Evolutionary conservation across 176 grass and related monocot species (phyloP), one percentile per base, ranked within the genome.

Genomic region (Eremochloa ophiuroides): DNA sequence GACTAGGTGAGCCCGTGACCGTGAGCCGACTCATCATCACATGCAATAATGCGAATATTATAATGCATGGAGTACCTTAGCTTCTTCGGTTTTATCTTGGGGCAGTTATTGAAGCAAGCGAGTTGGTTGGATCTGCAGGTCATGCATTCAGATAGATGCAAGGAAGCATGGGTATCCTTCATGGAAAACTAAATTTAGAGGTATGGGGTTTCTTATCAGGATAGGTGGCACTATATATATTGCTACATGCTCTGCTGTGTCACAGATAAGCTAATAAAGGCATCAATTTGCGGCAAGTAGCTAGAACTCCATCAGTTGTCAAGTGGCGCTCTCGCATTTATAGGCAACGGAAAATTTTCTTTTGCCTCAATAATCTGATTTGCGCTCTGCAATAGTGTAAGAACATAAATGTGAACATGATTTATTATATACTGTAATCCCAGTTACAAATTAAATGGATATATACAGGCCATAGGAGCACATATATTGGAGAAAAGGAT

Each of bases 61-160:
- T 67, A 66, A 66, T 76, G 50, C 4, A 0, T 15, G 25, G 0
- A 28, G 14, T 47, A 5, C 1, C 10, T 8, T 18, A 10, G 1
- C 63, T 48, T 37, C 25, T 40, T 40, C 13, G 50, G 13, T 76
- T 78, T 71, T 73, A 58, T 73, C 44, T 44, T 37, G 47, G 74
- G 3, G 27, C 65, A 39, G 59, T 34, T 25, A 58, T 58, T 84
- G 38, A 77, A 82, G 53, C 29, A 47, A 82, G 48, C 27, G 55
- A 76, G 74, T 39, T 67, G 1, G 83, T 89, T 89, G 83, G 83
- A 86, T 82, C 83, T 86, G 83, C 59, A 56, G 23, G 18, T 53
- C 60, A 74, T 5, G 80, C 7, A 38, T 74, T 71, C 11, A 28
- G 14, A 81, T 31, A 29, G 2, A 25, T 35, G 34, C 34, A 35